These are phyloP conservation scores for Lepidium sativum DNA, from an alignment of 345 rosid species.

Conservation along the genomic window DNA sequence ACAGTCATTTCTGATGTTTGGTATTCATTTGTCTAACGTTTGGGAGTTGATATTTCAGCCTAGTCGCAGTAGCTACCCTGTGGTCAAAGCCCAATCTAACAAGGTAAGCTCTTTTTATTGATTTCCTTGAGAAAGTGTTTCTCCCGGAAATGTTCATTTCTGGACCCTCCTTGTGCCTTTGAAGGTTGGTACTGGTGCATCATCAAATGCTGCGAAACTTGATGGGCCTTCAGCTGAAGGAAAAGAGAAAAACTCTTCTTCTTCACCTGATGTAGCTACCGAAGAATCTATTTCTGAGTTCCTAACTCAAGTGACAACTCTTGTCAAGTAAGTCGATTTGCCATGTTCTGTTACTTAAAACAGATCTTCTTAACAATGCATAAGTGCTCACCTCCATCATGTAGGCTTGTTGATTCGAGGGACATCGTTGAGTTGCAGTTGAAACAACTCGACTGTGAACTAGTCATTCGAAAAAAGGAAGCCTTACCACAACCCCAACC, in stretches of 20 bases:
- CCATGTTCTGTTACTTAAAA: not conserved
- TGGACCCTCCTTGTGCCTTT: slow-evolving; percentile 45
- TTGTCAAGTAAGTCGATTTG: slow-evolving; percentile 54
- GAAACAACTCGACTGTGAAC: slow-evolving; percentile 80
- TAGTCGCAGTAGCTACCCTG: slow-evolving; percentile 29
- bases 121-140: slow-evolving; percentile 32
- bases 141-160: slow-evolving; percentile 35
- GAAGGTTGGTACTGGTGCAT: slow-evolving; percentile 49
- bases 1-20: not conserved
- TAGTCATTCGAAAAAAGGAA: slow-evolving; percentile 75
- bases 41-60: slow-evolving; percentile 31
- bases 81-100: slow-evolving; percentile 55
- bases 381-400: not conserved
- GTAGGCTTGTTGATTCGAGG: slow-evolving; percentile 85
- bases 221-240: slow-evolving; percentile 33
- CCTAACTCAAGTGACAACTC: slow-evolving; percentile 65
- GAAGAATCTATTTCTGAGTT: slow-evolving; percentile 71
- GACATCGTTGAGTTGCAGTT: slow-evolving; percentile 81
- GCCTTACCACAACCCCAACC: slow-evolving; percentile 61
- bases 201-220: slow-evolving; percentile 44
- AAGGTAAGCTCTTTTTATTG: slow-evolving; percentile 44
- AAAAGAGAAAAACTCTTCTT: slow-evolving; percentile 33
- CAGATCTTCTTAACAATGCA: not conserved
- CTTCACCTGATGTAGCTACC: slow-evolving; percentile 38
- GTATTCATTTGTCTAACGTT: not conserved